Percentiles rank a stretch among this genome's conserved stretches.
phyloP scores from a whole-genome alignment of 2,329 filamentous ascomycete genomes.

The Hypocreales sp. region DNA sequence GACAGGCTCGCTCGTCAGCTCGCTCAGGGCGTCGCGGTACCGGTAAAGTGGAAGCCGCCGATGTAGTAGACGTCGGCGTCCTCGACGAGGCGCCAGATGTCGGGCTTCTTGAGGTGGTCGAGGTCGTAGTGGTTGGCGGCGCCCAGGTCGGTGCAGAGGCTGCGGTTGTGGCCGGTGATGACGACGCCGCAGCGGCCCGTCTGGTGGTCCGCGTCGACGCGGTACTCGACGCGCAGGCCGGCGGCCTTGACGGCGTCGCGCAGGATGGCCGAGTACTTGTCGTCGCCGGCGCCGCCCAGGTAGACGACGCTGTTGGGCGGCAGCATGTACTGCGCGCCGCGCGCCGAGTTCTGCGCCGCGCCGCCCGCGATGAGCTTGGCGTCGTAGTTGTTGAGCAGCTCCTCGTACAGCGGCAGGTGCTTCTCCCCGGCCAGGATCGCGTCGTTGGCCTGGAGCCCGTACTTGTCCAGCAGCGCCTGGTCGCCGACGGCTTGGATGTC shows the following conservation, averaged over 20 bases:
- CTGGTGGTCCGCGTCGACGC: slow-evolving; percentile 66
- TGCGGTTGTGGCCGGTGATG: slow-evolving; percentile 93
- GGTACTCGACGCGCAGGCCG: slow-evolving; percentile 89
- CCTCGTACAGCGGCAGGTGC: slow-evolving; percentile 82
- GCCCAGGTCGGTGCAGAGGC: slow-evolving; percentile 85
- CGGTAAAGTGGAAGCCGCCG: slow-evolving; percentile 90
- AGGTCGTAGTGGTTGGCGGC: slow-evolving; percentile 96
- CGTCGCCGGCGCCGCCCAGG: slow-evolving; percentile 84
- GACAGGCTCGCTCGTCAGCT: no score
- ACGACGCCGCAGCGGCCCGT: slow-evolving; percentile 93
- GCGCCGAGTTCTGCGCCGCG: slow-evolving; percentile 92
- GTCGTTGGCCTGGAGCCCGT: slow-evolving; percentile 87
- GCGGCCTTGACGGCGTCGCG: slow-evolving; percentile 73
- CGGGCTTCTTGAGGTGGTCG: slow-evolving; percentile 77
- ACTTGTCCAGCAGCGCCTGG: slow-evolving; percentile 77
- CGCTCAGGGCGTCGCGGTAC: no score
- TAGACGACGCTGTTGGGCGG: slow-evolving; percentile 80
- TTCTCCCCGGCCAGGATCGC: slow-evolving; percentile 91
- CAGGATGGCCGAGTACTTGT: slow-evolving; percentile 88
- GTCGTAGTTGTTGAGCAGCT: slow-evolving; percentile 80
- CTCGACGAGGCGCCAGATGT: slow-evolving; percentile 87
- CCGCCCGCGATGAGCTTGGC: slow-evolving; percentile 93
- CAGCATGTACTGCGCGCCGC: slow-evolving; percentile 93
- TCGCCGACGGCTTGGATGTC: slow-evolving; percentile 85
- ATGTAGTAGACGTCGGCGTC: slow-evolving; percentile 82